These are phyloP conservation scores for Chytriomyces sp. DNA, from an alignment of 192 early-diverging fungal species.

Conservation along the genomic window DNA sequence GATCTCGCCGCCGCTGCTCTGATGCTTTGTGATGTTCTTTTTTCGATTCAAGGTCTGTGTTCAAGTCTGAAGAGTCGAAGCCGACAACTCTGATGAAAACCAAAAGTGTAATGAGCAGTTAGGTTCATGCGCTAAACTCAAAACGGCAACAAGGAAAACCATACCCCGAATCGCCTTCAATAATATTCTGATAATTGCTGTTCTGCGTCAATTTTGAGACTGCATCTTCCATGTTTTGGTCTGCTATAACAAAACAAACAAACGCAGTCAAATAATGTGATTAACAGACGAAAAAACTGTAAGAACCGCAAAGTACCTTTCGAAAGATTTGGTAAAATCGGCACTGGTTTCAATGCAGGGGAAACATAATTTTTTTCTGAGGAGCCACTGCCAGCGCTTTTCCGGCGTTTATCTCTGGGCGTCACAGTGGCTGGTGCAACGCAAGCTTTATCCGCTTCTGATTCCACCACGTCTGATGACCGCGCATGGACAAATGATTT, in stretches of 20 bases:
- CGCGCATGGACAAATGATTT: too few species aligned
- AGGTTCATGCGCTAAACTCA: neutral
- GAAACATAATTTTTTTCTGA: slow-evolving; percentile 30
- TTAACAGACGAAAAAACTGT: too few species aligned
- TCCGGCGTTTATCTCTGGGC: too few species aligned
- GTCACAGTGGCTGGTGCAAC: too few species aligned
- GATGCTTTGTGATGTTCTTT: slow-evolving; percentile 93
- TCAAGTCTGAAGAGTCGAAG: slow-evolving; percentile 77
- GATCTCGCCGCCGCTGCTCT: slow-evolving; percentile 94
- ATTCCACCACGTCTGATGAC: too few species aligned
- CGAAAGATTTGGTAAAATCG: slow-evolving; percentile 32
- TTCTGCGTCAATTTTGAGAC: slow-evolving; percentile 40
- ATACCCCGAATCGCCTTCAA: slow-evolving; percentile 87
- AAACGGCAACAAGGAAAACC: slow-evolving; percentile 24
- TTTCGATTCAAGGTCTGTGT: slow-evolving; percentile 78
- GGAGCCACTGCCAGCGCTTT: neutral
- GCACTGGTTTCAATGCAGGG: slow-evolving; percentile 43
- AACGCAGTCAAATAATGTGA: too few species aligned
- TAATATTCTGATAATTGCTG: slow-evolving; percentile 86
- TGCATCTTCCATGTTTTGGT: neutral
- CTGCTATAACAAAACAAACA: neutral
- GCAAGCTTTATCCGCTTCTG: too few species aligned
- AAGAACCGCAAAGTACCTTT: too few species aligned
- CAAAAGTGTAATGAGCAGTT: neutral
- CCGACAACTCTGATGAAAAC: slow-evolving; percentile 43